Evolutionary conservation across 2,329 filamentous ascomycete species (phyloP).

Genomic region (Pseudogymnoascus sp.): DNA sequence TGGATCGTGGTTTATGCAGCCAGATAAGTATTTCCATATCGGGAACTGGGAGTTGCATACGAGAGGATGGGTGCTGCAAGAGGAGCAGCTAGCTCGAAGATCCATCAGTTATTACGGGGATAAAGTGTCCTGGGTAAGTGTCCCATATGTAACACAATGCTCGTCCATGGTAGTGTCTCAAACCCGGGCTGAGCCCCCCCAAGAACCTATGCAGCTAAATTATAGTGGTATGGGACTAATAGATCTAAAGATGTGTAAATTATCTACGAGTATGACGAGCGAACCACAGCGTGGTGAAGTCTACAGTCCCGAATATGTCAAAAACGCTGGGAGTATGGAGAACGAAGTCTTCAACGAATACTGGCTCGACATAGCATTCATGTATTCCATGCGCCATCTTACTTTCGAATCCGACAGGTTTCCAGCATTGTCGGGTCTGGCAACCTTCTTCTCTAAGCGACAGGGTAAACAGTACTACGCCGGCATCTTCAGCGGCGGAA

Average conservation of each 20-base stretch:
- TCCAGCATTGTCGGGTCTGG: conserved; percentile 10
- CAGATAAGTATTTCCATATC: not conserved
- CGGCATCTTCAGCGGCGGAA: not conserved
- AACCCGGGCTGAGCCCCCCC: not conserved
- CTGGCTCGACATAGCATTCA: conserved; percentile 13
- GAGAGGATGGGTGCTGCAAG: not conserved
- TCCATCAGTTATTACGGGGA: not conserved
- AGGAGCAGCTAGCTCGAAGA: not conserved
- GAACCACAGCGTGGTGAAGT: not conserved
- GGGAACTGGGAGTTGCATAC: not conserved
- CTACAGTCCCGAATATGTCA: not conserved
- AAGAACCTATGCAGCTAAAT: not conserved
- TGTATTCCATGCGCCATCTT: conserved; percentile 9
- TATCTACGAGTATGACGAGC: not conserved
- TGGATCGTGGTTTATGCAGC: not conserved
- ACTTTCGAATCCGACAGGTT: conserved; percentile 1
- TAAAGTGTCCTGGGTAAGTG: not conserved
- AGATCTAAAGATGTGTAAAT: not conserved
- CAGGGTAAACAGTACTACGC: not conserved
- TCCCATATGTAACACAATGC: not conserved
- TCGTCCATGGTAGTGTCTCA: not conserved
- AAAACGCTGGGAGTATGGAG: not conserved
- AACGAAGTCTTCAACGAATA: not conserved
- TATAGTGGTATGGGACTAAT: not conserved
- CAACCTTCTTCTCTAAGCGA: not conserved